phyloP scores from a whole-genome alignment of 2,329 filamentous ascomycete species.

The Alternaria brassicae region DNA sequence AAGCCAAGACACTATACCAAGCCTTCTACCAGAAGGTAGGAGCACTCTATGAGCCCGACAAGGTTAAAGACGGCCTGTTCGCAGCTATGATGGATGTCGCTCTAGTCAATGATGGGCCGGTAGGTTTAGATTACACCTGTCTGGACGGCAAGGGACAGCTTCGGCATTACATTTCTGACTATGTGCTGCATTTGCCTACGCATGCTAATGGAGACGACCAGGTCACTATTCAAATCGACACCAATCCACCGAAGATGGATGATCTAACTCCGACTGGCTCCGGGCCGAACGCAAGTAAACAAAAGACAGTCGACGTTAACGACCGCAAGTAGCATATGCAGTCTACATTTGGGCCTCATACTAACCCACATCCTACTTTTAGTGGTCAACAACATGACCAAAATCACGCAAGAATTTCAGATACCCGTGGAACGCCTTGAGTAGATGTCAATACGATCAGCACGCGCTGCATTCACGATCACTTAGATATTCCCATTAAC shows the following conservation, averaged over 20 bases:
- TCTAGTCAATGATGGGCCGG: conserved; percentile 83
- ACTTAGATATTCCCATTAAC: not conserved
- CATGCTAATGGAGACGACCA: conserved; percentile 24
- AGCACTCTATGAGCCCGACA: conserved; percentile 72
- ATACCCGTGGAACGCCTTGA: conserved; percentile 46
- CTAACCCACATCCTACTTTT: not conserved
- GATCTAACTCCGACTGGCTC: conserved; percentile 29
- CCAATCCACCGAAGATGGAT: conserved; percentile 54
- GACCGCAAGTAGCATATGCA: conserved; percentile 19
- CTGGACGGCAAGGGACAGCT: conserved; percentile 63
- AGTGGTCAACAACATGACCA: conserved; percentile 40
- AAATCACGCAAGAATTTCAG: conserved; percentile 43
- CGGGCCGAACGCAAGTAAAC: not conserved
- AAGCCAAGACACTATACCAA: conserved; percentile 83
- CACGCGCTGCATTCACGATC: not conserved
- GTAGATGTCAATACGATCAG: conserved; percentile 19
- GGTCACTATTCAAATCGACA: conserved; percentile 60
- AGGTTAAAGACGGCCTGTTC: conserved; percentile 94
- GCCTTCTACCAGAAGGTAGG: conserved; percentile 81
- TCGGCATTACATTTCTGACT: conserved; percentile 22
- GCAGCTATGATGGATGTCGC: conserved; percentile 99
- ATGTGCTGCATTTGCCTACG: not conserved
- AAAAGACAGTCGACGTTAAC: conserved; percentile 33
- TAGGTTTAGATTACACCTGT: conserved; percentile 67
- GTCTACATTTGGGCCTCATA: not conserved